Percentiles rank a stretch among this genome's conserved stretches.
Conservation (phyloP, 768 basidiomycete species). For the Lepiota subincarnata region DNA sequence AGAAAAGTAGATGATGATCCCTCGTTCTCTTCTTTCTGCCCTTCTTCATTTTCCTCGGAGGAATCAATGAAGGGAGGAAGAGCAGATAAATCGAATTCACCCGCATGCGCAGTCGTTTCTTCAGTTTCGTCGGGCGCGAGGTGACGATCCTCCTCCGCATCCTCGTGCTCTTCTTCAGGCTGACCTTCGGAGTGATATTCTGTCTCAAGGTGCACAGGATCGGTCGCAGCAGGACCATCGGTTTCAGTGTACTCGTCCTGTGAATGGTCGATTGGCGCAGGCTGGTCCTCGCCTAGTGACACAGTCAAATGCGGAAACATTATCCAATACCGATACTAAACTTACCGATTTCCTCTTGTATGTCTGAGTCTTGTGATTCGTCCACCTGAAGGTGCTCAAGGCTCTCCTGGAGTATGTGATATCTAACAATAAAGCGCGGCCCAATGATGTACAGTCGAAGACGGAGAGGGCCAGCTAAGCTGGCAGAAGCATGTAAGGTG, state of each 20-base stretch:
- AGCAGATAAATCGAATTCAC: slow-evolving; percentile 13
- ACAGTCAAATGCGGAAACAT: background rate
- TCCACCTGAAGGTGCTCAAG: slow-evolving; percentile 28
- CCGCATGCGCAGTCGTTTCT: background rate
- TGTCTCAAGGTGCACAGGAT: slow-evolving; percentile 3
- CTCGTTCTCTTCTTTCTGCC: slow-evolving; percentile 1
- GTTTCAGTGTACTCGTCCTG: slow-evolving; percentile 1
- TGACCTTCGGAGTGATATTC: slow-evolving; percentile 23
- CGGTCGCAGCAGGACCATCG: background rate
- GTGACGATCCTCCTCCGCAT: slow-evolving; percentile 7
- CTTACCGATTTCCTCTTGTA: slow-evolving; percentile 11
- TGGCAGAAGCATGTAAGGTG: slow-evolving; percentile 62
- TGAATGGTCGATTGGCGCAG: slow-evolving; percentile 12
- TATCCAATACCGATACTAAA: background rate
- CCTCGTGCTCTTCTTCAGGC: slow-evolving; percentile 11
- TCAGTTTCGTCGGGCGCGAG: background rate
- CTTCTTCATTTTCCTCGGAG: slow-evolving; percentile 8
- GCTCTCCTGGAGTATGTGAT: slow-evolving; percentile 59
- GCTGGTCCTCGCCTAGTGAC: slow-evolving; percentile 12
- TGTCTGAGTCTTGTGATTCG: background rate
- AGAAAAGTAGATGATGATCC: background rate
- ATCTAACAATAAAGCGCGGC: slow-evolving; percentile 66
- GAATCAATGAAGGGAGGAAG: slow-evolving; percentile 12
- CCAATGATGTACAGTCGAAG: slow-evolving; percentile 42
- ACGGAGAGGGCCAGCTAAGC: slow-evolving; percentile 58